Base-by-base conservation (phyloP, 1,284 basidiomycete genomes). In the Sporisorium scitamineum region DNA sequence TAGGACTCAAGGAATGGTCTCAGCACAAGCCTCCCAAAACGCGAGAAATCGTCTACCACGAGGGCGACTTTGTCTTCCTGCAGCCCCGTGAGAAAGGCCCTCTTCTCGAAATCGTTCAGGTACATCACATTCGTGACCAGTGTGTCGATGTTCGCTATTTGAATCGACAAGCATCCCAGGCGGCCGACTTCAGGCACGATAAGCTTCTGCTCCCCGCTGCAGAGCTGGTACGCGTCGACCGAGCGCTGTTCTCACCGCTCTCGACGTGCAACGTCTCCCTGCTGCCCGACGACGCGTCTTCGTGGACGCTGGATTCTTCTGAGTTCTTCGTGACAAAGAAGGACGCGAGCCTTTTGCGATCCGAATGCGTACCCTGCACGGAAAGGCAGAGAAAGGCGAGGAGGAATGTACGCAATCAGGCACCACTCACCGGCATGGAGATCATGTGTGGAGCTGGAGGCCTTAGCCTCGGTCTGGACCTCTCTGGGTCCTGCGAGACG, bases 401-500 rank as follows among this genome's bases (percentile, higher is more conserved):
- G 18, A 44, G 47, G 24, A 5, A n/a, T 14, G 27, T 24, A 13
- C 56, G 41, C 1, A 16, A 9, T 5, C 27, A 29, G 27, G 0
- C 37, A 4, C 63, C 44, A 6, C 56, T 76, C 10, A 42, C 5
- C 2, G 48, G 32, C 0, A 53, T 72, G 54, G 73, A 76, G 39
- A 37, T 76, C 14, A 72, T 76, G 61, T 68, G 61, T 18, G 73
- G 73, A 4, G 64, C 69, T 11, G 73, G 73, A 11, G 73, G 73
- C 1, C 69, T 76, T 4, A 67, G 64, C 8, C 44, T 76, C 13
- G 73, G 73, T 1, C 54, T 76, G 3, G 65, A 62, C 5, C 59
- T 68, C 4, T 76, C 69, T 2, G 69, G 69, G 11, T 61, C 65
- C 9, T 68, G 65, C 55, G 61, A 76, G 29, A 76, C 73, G 0